Base-by-base conservation (phyloP, 345 rosid genomes). In the Psidium guajava region DNA sequence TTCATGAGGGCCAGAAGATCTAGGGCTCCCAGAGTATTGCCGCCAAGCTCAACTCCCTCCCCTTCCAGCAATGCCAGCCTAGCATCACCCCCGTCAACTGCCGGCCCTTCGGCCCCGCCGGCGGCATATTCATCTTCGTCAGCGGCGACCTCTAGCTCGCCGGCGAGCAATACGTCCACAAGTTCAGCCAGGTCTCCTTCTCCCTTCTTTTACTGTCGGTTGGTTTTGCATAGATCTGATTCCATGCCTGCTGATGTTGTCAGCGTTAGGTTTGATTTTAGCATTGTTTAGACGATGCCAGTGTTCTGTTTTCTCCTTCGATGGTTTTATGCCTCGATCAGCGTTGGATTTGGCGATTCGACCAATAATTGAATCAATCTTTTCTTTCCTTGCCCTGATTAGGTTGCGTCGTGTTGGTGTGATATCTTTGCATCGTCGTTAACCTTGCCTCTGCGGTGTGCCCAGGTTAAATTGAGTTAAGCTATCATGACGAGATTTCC, bases 1-100 rank as follows among this genome's bases (percentile, higher is more conserved):
- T n/a, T n/a, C n/a, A n/a, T n/a, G 98, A 97, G 85, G 99, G 99
- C 69, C 98, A 97, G 85, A 94, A 96, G 98, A 91, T 95, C 89
- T 96, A 92, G 87, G 99, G 99, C 54, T 86, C 93, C 6, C 93
- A 84, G 27, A 93, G 87, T 91, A 95, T 97, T 90, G 98, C 94
- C 18, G 90, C 95, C 11, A 97, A 97, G 92, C 96, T 97, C 85
- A 91, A 93, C 8, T 82, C 90, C 85, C 96, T 97, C 32, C 98
- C 99, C 10, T 96, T 97, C 88, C 86, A 87, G 82, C 88, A 87
- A 90, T 91, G 93, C 87, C 84, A 90, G 88, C 93, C 90, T 86
- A 81, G 36, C 88, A 88, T 89, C 89, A 82, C 90, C 83, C 89
- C 92, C 85, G 92, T 91, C 42, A 91, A 90, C 80, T 90, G 92